Conservation (phyloP, 1,139 yeast genomes). For the Williopsis jadinii region DNA sequence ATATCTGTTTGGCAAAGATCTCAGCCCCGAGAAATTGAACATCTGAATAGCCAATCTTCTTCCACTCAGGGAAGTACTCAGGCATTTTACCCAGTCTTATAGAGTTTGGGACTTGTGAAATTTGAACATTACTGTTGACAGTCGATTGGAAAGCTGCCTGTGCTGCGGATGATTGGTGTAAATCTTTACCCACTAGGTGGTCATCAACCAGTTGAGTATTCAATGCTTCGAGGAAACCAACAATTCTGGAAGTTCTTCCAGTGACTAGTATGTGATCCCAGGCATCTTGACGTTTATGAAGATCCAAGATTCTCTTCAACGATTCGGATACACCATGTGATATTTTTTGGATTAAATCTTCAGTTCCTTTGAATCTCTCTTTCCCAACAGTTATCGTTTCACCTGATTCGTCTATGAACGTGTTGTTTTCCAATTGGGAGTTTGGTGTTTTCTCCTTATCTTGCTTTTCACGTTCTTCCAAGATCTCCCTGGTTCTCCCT, state of each 20-base stretch:
- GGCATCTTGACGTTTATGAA: conserved; percentile 70
- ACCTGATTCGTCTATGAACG: conserved; percentile 54
- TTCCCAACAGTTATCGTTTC: conserved; percentile 61
- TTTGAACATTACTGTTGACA: conserved; percentile 20
- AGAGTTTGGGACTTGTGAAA: conserved; percentile 68
- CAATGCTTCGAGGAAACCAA: conserved; percentile 72
- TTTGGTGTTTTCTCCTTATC: conserved; percentile 37
- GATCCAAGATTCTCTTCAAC: conserved; percentile 52
- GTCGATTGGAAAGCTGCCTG: conserved; percentile 29
- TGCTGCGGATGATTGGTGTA: conserved; percentile 21
- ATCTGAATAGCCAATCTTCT: conserved; percentile 74
- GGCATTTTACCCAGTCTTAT: conserved; percentile 68
- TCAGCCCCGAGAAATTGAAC: conserved; percentile 79
- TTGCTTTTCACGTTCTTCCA: conserved; percentile 50
- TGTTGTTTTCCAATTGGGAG: conserved; percentile 57
- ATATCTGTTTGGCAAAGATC: conserved; percentile 80
- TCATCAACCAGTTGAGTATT: conserved; percentile 52
- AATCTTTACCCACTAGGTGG: conserved; percentile 39
- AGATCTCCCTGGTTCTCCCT: conserved; percentile 58
- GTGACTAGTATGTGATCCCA: conserved; percentile 78
- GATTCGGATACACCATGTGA: conserved; percentile 48
- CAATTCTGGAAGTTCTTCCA: conserved; percentile 70
- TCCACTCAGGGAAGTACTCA: conserved; percentile 96
- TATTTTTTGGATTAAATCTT: conserved; percentile 46
- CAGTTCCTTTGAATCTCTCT: conserved; percentile 80